A percentile compares a stretch with the other conserved stretches of the same genome.
Evolutionary conservation across 257 asterid species (phyloP).

Genomic region (Petunia axillaris): DNA sequence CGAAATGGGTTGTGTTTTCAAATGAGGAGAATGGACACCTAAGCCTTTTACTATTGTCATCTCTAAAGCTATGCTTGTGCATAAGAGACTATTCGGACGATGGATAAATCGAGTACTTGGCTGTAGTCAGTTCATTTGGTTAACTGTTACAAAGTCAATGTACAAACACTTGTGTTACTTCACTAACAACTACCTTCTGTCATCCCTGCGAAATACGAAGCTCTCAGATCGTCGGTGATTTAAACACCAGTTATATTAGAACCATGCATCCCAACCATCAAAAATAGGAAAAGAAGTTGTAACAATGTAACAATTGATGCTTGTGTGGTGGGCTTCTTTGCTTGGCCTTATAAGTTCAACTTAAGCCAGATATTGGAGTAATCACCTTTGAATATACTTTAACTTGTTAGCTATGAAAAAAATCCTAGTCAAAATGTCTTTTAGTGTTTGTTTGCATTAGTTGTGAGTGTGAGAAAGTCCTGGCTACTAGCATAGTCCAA

Average conservation of each 20-base stretch:
- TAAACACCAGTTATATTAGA: background rate
- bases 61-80: background rate
- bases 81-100: background rate
- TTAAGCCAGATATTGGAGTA: constrained; percentile 12
- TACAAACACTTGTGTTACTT: background rate
- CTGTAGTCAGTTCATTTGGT: background rate
- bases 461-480: background rate
- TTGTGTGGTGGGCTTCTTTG: background rate
- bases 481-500: background rate
- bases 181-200: background rate
- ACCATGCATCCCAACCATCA: background rate
- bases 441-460: constrained; percentile 5
- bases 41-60: background rate
- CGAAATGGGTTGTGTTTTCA: background rate
- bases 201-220: constrained; percentile 1
- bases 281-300: background rate
- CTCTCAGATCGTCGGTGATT: background rate
- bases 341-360: background rate
- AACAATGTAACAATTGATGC: background rate
- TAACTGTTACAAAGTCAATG: background rate
- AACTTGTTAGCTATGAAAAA: background rate
- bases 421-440: background rate
- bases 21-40: background rate
- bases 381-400: background rate
- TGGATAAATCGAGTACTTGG: constrained; percentile 1